A percentile compares a stretch with the other conserved stretches of the same genome.
Conservation (phyloP, 768 basidiomycete species). For the Fomitopsis serialis region DNA sequence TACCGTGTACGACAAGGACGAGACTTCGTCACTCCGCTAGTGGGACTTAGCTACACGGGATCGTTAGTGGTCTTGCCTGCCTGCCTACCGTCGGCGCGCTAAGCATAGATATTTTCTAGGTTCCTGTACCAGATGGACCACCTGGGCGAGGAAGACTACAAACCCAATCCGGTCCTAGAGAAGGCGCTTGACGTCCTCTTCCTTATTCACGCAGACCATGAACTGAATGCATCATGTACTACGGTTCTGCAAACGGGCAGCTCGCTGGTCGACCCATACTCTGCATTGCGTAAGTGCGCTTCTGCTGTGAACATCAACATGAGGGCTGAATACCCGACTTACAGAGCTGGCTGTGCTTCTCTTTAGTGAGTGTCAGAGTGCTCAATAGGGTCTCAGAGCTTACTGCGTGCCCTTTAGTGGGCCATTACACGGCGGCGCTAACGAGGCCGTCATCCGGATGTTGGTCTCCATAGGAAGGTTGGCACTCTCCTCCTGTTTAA, state of each 20-base stretch:
- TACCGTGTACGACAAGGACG: conserved; percentile 90
- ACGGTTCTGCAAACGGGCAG: conserved; percentile 86
- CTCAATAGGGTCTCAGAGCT: not conserved
- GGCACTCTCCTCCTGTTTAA: conserved; percentile 15
- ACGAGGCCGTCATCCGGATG: conserved; percentile 95
- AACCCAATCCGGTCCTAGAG: conserved; percentile 78
- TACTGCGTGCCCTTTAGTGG: conserved; percentile 40
- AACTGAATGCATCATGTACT: conserved; percentile 81
- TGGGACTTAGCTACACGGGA: conserved; percentile 77
- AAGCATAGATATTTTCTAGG: conserved; percentile 26
- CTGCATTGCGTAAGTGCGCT: conserved; percentile 63
- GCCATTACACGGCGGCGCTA: conserved; percentile 79
- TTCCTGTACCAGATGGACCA: conserved; percentile 93
- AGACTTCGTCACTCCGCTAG: conserved; percentile 80
- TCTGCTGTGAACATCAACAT: not conserved
- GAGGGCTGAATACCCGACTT: not conserved
- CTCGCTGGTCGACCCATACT: conserved; percentile 88
- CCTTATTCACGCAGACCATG: conserved; percentile 87
- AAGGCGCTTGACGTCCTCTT: conserved; percentile 87
- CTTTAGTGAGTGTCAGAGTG: conserved; percentile 60
- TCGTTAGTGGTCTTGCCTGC: conserved; percentile 43
- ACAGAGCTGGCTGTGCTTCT: conserved; percentile 79
- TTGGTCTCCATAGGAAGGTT: conserved; percentile 81
- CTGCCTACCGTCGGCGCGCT: not conserved
- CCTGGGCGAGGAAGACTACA: conserved; percentile 64